Evolutionary conservation across 2,329 filamentous ascomycete species (phyloP).

Genomic region (Neobulgaria alba): DNA sequence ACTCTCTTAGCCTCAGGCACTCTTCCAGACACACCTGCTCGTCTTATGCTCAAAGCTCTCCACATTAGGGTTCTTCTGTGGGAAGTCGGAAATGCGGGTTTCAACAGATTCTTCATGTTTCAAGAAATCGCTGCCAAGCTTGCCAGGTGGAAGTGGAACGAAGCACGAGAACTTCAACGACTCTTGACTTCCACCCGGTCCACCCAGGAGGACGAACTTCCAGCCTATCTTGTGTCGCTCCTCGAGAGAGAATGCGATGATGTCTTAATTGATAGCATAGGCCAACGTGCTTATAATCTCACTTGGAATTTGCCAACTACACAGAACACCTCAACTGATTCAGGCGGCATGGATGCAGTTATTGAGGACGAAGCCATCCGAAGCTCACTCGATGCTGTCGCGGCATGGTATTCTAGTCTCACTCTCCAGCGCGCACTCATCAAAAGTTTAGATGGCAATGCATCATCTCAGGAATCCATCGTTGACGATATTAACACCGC

Average conservation of each 20-base stretch:
- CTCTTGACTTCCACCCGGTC: conserved; percentile 38
- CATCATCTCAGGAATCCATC: conserved; percentile 35
- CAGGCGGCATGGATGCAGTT: conserved; percentile 71
- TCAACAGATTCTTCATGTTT: conserved; percentile 54
- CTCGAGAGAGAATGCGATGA: conserved; percentile 74
- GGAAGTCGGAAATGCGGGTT: conserved; percentile 59
- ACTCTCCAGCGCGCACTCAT: conserved; percentile 62
- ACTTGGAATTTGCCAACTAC: conserved; percentile 77
- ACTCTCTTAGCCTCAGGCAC: conserved; percentile 85
- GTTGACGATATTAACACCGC: conserved; percentile 55
- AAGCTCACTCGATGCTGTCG: conserved; percentile 81
- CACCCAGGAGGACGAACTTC: conserved; percentile 50
- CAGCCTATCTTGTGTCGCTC: conserved; percentile 66
- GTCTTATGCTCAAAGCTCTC: conserved; percentile 85
- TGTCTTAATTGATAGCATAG: conserved; percentile 67
- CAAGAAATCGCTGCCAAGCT: conserved; percentile 65
- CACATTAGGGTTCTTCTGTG: conserved; percentile 86
- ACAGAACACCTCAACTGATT: conserved; percentile 51
- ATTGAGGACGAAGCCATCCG: conserved; percentile 79
- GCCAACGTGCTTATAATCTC: conserved; percentile 81
- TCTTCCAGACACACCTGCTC: conserved; percentile 69
- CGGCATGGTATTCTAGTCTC: conserved; percentile 81
- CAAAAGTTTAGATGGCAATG: conserved; percentile 49
- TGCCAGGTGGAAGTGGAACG: conserved; percentile 71
- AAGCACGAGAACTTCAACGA: conserved; percentile 59